A percentile compares a stretch with the other conserved stretches of the same genome.
These are phyloP conservation scores for Yarrowia bubula DNA, from an alignment of 805 yeast species.

Conservation along the genomic window DNA sequence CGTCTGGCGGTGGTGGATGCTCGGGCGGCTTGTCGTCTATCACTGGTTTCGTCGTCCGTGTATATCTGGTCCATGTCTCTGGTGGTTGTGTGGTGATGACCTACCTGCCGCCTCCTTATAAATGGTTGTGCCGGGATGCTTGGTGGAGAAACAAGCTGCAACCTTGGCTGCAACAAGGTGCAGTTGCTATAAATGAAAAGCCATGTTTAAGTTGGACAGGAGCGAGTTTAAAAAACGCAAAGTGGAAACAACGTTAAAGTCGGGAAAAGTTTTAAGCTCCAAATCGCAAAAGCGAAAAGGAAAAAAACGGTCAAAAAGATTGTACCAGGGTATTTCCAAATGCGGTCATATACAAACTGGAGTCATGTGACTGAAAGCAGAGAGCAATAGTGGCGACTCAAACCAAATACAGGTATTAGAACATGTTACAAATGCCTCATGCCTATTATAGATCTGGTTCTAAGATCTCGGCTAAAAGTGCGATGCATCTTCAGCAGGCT, in stretches of 20 bases:
- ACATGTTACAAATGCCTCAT: neutral
- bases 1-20: slow-evolving; percentile 5
- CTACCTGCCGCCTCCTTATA: slow-evolving; percentile 17
- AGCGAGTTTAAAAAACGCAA: slow-evolving; percentile 1
- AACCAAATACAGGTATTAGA: too few species aligned
- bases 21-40: slow-evolving; percentile 23
- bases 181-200: slow-evolving; percentile 23
- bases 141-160: slow-evolving; percentile 23
- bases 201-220: slow-evolving; percentile 14
- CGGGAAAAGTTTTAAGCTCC: slow-evolving; percentile 20
- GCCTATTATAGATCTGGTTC: neutral
- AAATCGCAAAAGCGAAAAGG: neutral
- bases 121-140: slow-evolving; percentile 19
- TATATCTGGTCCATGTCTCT: slow-evolving; percentile 23
- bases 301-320: neutral
- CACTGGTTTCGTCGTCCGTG: slow-evolving; percentile 22
- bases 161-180: slow-evolving; percentile 23
- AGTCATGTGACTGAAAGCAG: neutral
- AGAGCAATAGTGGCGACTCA: too few species aligned
- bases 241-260: neutral
- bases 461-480: neutral
- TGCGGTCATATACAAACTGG: neutral
- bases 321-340: slow-evolving; percentile 1
- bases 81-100: neutral
- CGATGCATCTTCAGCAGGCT: neutral